Conservation (phyloP, 208 protist species). For the Tritrichomonas foetus region DNA sequence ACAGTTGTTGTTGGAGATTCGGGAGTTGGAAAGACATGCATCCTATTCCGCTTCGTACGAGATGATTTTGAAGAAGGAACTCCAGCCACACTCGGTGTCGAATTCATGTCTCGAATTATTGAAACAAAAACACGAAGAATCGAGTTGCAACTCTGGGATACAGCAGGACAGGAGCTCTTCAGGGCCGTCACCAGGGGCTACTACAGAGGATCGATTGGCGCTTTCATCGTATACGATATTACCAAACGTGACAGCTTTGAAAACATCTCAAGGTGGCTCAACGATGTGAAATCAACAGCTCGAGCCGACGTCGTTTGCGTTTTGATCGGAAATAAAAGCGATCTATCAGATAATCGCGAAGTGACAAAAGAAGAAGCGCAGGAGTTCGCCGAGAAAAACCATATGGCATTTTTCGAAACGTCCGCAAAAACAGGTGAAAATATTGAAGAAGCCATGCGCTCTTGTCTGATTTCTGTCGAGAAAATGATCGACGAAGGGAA, state of each 20-base stretch:
- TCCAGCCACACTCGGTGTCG: constrained; percentile 4
- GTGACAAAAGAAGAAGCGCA: not conserved
- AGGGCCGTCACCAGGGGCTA: not conserved
- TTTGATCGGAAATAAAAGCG: constrained; percentile 25
- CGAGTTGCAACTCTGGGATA: constrained; percentile 25
- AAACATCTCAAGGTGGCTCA: not conserved
- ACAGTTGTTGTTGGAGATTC: constrained; percentile 70
- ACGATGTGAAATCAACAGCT: not conserved
- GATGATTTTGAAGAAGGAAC: not conserved
- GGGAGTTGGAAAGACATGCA: constrained; percentile 70
- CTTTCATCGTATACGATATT: not conserved
- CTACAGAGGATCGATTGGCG: not conserved
- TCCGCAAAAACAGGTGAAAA: constrained; percentile 9
- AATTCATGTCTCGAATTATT: not conserved
- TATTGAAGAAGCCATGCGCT: not conserved
- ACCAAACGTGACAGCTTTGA: not conserved
- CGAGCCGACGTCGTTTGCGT: not conserved
- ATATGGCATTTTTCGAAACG: constrained; percentile 29
- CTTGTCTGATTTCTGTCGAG: no score
- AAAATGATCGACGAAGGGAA: no score
- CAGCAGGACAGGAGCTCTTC: constrained; percentile 1
- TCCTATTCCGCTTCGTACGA: constrained; percentile 50
- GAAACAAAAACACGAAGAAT: not conserved
- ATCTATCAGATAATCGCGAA: not conserved
- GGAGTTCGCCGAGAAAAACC: not conserved